phyloP scores from a whole-genome alignment of 441 rosid genomes.

The California macrophylla region DNA sequence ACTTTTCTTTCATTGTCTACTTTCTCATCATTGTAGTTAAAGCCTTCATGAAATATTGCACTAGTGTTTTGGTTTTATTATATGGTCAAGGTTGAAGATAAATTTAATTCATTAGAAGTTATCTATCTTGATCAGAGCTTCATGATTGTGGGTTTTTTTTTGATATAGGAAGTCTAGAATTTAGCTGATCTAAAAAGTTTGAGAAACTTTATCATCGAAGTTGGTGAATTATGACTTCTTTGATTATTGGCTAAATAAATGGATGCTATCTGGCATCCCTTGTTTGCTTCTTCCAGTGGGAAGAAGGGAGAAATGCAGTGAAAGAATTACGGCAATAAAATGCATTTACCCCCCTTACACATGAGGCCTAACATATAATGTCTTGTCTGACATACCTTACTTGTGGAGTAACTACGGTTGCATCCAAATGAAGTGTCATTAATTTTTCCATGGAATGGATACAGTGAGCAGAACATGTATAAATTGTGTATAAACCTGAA shows the following conservation, averaged over 20 bases:
- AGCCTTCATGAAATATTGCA: constrained; percentile 3
- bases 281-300: not conserved
- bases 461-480: not conserved
- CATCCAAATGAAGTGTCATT: not conserved
- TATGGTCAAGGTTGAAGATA: not conserved
- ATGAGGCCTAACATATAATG: not conserved
- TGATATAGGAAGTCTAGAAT: not conserved
- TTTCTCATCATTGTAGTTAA: not conserved
- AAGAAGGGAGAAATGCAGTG: not conserved
- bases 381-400: not conserved
- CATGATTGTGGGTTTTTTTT: not conserved
- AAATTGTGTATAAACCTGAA: not conserved
- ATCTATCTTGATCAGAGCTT: not conserved
- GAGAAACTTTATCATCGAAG: not conserved
- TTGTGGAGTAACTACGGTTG: not conserved
- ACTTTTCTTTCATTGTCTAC: not conserved
- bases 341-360: not conserved
- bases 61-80: not conserved
- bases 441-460: not conserved
- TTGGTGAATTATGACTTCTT: not conserved
- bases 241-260: not conserved
- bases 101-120: not conserved
- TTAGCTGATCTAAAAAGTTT: not conserved
- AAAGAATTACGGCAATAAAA: not conserved
- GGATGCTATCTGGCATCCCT: not conserved